A percentile compares a stretch with the other conserved stretches of the same genome.
These are phyloP conservation scores for Chenopodium album DNA, from an alignment of 148 eudicot genomes.

Conservation along the genomic window DNA sequence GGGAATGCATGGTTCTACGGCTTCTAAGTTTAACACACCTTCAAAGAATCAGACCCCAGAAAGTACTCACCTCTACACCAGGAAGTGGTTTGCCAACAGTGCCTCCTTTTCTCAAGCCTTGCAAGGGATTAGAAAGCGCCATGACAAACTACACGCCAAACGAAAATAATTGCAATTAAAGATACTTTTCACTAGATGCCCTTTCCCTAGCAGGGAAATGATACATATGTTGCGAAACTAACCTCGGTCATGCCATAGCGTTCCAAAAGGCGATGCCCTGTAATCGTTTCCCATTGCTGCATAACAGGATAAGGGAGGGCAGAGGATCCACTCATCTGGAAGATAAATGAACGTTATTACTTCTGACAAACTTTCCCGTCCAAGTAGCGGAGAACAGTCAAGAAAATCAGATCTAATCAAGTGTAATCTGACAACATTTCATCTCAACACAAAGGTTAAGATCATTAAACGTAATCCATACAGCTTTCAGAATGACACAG, in stretches of 20 bases:
- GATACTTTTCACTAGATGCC: background rate
- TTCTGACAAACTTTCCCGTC: background rate
- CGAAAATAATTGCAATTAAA: conserved; percentile 21
- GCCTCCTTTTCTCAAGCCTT: conserved; percentile 81
- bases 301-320: conserved; percentile 97
- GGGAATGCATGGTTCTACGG: too few relatives aligned
- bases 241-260: conserved; percentile 99
- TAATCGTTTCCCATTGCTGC: conserved; percentile 94
- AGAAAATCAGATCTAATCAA: background rate
- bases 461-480: background rate
- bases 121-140: conserved; percentile 88
- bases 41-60: conserved; percentile 5
- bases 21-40: background rate
- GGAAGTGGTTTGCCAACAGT: conserved; percentile 97
- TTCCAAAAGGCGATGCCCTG: conserved; percentile 86
- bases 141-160: conserved; percentile 71
- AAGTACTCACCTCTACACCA: conserved; percentile 79
- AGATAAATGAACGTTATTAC: conserved; percentile 11
- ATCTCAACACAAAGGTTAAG: background rate
- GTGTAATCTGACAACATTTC: background rate
- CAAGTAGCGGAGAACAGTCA: background rate
- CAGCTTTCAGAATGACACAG: background rate
- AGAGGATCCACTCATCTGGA: conserved; percentile 98
- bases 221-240: conserved; percentile 1
- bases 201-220: background rate